Evolutionary conservation across 306 rosid species (phyloP), one percentile per base, ranked within the genome.

Genomic region (Malus asiatica): DNA sequence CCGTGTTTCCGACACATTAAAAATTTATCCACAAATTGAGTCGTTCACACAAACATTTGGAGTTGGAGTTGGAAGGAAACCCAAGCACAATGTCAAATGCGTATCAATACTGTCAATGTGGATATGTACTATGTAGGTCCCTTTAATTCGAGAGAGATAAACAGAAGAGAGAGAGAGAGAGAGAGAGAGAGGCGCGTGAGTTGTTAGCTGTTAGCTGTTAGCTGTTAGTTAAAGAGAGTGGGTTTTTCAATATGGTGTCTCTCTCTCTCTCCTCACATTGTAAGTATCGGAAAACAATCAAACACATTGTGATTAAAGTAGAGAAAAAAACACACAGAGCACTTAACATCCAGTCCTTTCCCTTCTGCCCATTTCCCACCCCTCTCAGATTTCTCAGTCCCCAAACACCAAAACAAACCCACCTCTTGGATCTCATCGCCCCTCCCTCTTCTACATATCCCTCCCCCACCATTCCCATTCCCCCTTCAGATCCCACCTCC

Each of bases 391-490:
- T 82, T 78, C 79, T 62, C 63, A 40, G 61, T 44, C 77, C 77
- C 18, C 11, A 35, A 27, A 48, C 2, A 15, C 55, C 55, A 16
- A 48, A 48, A 15, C 55, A 48, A 48, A 48, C 55, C 20, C 55
- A 16, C 40, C 66, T 53, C 83, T 79, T 85, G 65, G 86, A 79
- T 85, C 86, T 69, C 84, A 85, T 82, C 88, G 86, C 86, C 88
- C 71, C 22, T 38, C 76, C 27, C 7, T 30, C 51, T 66, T 59
- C 67, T 62, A 30, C 69, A 63, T 23, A 52, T 42, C 72, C 42
- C 19, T 35, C 40, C 40, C 40, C 40, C 40, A 35, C 40, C 76
- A 66, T 44, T 69, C 46, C 25, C 30, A 81, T 77, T 71, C 16
- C 32, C 23, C 27, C 35, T 67, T 40, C 79, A 76, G 33, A 25